Base-by-base conservation (phyloP, 148 eudicot genomes). In the Rhododendron griersonianum region DNA sequence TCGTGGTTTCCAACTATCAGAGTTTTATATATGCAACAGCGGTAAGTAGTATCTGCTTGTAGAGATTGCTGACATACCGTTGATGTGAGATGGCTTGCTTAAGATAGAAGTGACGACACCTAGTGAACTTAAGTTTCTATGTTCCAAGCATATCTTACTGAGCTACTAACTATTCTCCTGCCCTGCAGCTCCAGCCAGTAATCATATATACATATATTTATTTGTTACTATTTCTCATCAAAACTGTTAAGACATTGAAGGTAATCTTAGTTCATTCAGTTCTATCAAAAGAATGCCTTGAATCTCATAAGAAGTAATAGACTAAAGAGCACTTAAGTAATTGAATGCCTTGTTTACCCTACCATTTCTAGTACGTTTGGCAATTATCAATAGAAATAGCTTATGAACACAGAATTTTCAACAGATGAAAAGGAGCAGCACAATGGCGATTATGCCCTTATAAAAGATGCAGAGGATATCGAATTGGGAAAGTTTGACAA, bases 401-500 rank as follows among this genome's bases (percentile, higher is more conserved):
- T 44, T 3, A 65, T 41, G 9, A 23, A 76, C 25, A 50, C 85
- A 89, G 88, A 90, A 63, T 69, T 86, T 78, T 39, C 57, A 84
- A 65, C 80, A 80, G 91, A 91, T 81, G 65, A 84, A 51, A 87
- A 84, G 82, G 84, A 91, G 77, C 51, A 55, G 48, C 80, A 82
- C 25, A 76, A 82, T 39, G 92, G 88, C 30, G 86, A 92, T 83
- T 87, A 86, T 63, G 67, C 81, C 45, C 91, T 71, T 51, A 81
- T 84, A 30, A 84, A 28, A 50, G 93, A 93, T 86, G 85, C 59
- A 25, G 93, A 91, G 79, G 78, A 84, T 67, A 88, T 77, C 41
- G 81, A 78, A 78, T 85, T 93, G 85, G 95, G 94, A 81, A 67
- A 86, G 89, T 93, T 90, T 83, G 94, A 92, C 90, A 91, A 90